Evolutionary conservation across 768 basidiomycete species (phyloP).

Genomic region (Rhodotorula taiwanensis): DNA sequence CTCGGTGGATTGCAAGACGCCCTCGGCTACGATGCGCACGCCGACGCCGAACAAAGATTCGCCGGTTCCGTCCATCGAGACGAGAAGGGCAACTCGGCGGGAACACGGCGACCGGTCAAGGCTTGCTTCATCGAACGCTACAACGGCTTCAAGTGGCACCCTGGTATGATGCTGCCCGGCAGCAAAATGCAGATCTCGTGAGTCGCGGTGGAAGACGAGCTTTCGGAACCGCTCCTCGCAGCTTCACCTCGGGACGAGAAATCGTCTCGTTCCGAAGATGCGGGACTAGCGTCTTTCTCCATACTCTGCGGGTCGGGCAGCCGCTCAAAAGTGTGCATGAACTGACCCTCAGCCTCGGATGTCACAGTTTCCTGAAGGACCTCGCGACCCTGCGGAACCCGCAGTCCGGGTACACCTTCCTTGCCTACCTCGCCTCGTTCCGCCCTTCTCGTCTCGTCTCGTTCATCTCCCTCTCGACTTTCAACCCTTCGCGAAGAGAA

Average conservation of each 20-base stretch:
- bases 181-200: conserved; percentile 56
- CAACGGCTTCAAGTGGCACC: conserved; percentile 53
- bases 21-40: conserved; percentile 27
- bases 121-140: conserved; percentile 52
- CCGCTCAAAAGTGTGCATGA: too few relatives aligned
- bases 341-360: too few relatives aligned
- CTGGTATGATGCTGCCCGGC: conserved; percentile 54
- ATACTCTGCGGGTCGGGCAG: too few relatives aligned
- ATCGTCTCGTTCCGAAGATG: background rate
- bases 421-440: conserved; percentile 52
- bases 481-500: conserved; percentile 53
- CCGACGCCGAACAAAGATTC: too few relatives aligned
- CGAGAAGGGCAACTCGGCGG: too few relatives aligned
- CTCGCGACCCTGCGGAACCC: conserved; percentile 54
- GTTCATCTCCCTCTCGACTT: conserved; percentile 55
- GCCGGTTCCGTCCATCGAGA: too few relatives aligned
- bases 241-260: background rate
- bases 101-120: too few relatives aligned
- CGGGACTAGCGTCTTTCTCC: too few relatives aligned
- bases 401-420: conserved; percentile 50
- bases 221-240: too few relatives aligned
- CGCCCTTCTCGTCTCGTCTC: conserved; percentile 50
- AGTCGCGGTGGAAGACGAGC: too few relatives aligned
- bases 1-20: conserved; percentile 22
- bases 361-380: conserved; percentile 45